These are phyloP conservation scores for Crassisporium funariophilum DNA, from an alignment of 768 basidiomycete genomes.

Conservation along the genomic window DNA sequence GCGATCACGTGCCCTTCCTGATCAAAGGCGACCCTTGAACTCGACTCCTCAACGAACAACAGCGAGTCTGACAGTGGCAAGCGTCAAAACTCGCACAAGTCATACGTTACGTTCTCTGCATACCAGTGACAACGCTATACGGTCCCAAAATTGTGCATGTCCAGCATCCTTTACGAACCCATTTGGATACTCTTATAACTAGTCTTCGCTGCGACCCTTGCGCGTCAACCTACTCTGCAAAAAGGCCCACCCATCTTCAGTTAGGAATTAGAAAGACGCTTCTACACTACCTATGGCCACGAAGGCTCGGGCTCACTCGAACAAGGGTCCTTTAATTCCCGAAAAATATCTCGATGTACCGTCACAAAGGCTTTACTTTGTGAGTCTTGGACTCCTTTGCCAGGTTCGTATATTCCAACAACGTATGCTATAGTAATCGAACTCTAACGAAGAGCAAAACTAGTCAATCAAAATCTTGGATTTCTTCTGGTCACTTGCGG, in stretches of 20 bases:
- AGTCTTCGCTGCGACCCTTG: no score
- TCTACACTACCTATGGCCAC: constrained; percentile 15
- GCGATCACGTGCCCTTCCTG: no score
- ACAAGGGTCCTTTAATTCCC: constrained; percentile 58
- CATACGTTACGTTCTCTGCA: no score
- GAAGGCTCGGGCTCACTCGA: constrained; percentile 11
- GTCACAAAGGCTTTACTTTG: constrained; percentile 76
- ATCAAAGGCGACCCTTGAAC: no score
- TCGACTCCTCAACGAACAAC: no score
- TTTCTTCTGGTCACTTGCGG: constrained; percentile 57
- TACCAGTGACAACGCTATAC: no score
- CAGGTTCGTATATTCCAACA: constrained; percentile 53
- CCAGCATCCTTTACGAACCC: no score
- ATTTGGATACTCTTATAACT: no score
- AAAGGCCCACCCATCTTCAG: constrained; percentile 2
- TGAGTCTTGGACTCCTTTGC: constrained; percentile 73
- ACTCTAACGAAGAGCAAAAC: constrained; percentile 5
- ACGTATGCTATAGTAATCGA: neutral
- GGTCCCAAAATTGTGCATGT: no score
- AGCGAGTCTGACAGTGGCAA: no score
- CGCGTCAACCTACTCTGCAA: no score
- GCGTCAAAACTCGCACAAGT: no score
- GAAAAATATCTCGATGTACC: constrained; percentile 75
- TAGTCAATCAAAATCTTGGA: constrained; percentile 81
- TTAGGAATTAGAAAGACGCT: neutral